These are phyloP conservation scores for Suillus alpinus DNA, from an alignment of 768 basidiomycete genomes.

Conservation along the genomic window DNA sequence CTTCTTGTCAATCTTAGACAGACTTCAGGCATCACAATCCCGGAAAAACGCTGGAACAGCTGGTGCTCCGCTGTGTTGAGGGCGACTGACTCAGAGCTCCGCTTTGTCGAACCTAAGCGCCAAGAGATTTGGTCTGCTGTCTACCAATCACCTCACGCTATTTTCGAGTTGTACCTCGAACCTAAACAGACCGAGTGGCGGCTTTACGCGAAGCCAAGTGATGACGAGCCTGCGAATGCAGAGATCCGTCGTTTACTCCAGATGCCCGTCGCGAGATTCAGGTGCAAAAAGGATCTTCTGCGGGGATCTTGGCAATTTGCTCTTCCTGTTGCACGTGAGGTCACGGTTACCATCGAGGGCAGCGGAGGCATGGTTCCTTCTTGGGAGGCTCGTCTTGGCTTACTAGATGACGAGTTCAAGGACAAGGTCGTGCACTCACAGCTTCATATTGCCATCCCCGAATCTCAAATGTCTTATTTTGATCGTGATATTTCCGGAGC, in stretches of 20 bases:
- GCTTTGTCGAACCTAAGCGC: slow-evolving; percentile 82
- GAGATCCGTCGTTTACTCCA: slow-evolving; percentile 72
- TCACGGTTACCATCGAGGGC: slow-evolving; percentile 57
- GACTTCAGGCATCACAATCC: slow-evolving; percentile 39
- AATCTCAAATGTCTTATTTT: slow-evolving; percentile 43
- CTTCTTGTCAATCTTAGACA: slow-evolving; percentile 52
- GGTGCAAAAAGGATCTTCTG: slow-evolving; percentile 56
- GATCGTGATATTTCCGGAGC: slow-evolving; percentile 82
- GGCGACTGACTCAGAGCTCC: slow-evolving; percentile 60
- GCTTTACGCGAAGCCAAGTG: slow-evolving; percentile 69
- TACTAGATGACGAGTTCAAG: slow-evolving; percentile 61
- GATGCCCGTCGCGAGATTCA: slow-evolving; percentile 73
- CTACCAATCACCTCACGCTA: slow-evolving; percentile 70
- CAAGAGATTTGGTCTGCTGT: slow-evolving; percentile 85
- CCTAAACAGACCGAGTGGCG: slow-evolving; percentile 84
- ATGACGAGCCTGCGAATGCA: slow-evolving; percentile 70
- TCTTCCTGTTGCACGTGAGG: slow-evolving; percentile 55
- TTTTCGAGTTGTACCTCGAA: slow-evolving; percentile 74
- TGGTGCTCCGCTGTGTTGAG: slow-evolving; percentile 71
- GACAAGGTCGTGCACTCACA: slow-evolving; percentile 66
- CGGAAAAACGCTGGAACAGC: slow-evolving; percentile 56
- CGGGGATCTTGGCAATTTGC: slow-evolving; percentile 79
- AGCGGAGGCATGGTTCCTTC: slow-evolving; percentile 70
- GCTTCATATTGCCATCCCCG: slow-evolving; percentile 59
- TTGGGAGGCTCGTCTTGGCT: slow-evolving; percentile 82